These are phyloP conservation scores for Dothiorella sarmentorum DNA, from an alignment of 2,329 filamentous ascomycete species.

Conservation along the genomic window DNA sequence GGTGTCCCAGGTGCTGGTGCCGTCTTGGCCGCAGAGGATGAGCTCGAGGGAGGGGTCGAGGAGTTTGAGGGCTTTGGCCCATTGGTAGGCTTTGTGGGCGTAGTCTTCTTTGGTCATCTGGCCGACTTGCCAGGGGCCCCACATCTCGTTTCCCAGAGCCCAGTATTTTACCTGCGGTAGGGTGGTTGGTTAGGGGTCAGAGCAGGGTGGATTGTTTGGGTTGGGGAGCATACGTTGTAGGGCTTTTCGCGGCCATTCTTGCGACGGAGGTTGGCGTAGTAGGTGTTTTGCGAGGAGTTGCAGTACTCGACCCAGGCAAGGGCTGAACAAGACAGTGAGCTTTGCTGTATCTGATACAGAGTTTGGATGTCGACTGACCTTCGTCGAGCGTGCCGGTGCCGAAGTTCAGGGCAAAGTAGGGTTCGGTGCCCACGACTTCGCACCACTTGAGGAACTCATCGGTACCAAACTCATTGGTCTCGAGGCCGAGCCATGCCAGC, in stretches of 20 bases:
- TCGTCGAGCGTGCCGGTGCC: constrained; percentile 61
- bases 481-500: constrained; percentile 73
- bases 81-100: constrained; percentile 65
- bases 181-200: constrained; percentile 16
- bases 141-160: constrained; percentile 75
- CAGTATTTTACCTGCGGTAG: constrained; percentile 65
- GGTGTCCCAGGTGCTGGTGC: constrained; percentile 67
- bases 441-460: constrained; percentile 87
- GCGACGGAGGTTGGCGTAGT: constrained; percentile 77
- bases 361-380: constrained; percentile 21
- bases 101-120: constrained; percentile 69
- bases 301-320: constrained; percentile 84
- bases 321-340: constrained; percentile 47
- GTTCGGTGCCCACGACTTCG: constrained; percentile 67
- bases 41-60: constrained; percentile 65
- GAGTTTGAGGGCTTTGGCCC: constrained; percentile 70
- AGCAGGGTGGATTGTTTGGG: not conserved
- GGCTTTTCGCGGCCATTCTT: constrained; percentile 72
- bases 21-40: constrained; percentile 72
- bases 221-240: constrained; percentile 57
- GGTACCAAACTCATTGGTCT: constrained; percentile 77
- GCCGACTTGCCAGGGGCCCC: constrained; percentile 65
- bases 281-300: constrained; percentile 71
- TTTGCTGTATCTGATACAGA: constrained; percentile 42
- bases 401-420: constrained; percentile 77